These are phyloP conservation scores for Fraxinus dipetala DNA, from an alignment of 305 asterid genomes.

Conservation along the genomic window DNA sequence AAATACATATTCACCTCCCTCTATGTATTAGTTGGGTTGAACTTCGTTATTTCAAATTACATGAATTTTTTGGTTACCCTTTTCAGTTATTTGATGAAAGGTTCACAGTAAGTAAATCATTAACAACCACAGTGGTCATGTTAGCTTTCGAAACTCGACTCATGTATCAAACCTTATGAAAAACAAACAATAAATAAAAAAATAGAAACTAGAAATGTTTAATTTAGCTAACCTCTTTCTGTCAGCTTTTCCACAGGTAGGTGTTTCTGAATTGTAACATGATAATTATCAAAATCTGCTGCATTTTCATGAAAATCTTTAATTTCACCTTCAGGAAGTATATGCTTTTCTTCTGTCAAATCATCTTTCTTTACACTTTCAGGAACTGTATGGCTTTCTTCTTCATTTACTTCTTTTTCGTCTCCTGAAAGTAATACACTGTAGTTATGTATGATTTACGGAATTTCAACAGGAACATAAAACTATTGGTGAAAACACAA, in stretches of 20 bases:
- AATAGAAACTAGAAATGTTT: not conserved
- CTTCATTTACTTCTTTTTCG: not conserved
- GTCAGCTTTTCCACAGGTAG: not conserved
- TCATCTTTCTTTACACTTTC: not conserved
- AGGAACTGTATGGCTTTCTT: not conserved
- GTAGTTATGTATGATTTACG: not conserved
- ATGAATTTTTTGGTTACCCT: not conserved
- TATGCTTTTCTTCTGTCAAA: not conserved
- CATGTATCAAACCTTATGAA: not conserved
- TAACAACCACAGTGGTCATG: not conserved
- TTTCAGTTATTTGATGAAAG: too few species aligned
- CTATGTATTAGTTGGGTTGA: not conserved
- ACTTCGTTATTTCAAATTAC: not conserved
- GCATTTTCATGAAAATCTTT: not conserved
- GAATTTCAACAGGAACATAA: not conserved
- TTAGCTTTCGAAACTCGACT: not conserved
- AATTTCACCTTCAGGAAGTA: not conserved
- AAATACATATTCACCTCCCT: not conserved
- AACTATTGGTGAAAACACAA: not conserved
- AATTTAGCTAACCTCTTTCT: not conserved
- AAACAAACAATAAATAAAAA: not conserved
- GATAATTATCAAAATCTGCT: not conserved
- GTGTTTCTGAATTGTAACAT: not conserved
- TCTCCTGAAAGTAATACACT: not conserved
- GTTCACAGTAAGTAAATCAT: not conserved